These are phyloP conservation scores for Gynandropsis gynandra DNA, from an alignment of 345 rosid genomes.

Conservation along the genomic window DNA sequence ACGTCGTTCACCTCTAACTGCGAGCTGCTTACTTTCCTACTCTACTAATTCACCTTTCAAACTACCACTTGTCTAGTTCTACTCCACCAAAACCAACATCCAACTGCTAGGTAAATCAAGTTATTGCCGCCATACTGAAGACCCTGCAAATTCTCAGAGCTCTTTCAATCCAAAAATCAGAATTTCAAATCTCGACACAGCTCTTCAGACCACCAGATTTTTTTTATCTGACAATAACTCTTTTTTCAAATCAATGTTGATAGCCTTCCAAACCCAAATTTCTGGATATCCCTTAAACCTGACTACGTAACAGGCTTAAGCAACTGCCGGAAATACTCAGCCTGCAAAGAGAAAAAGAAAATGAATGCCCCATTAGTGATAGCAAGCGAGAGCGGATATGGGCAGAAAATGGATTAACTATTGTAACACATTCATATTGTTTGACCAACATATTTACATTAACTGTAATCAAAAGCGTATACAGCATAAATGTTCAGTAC, in stretches of 20 bases:
- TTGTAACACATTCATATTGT: too few relatives aligned
- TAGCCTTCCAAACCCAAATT: constrained; percentile 37
- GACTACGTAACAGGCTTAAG: constrained; percentile 97
- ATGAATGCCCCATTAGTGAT: background rate
- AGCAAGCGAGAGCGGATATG: constrained; percentile 7
- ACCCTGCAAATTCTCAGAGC: constrained; percentile 23
- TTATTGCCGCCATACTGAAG: constrained; percentile 30
- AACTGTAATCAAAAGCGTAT: too few relatives aligned
- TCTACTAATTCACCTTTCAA: constrained; percentile 24
- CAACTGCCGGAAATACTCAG: constrained; percentile 93
- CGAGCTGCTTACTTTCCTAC: constrained; percentile 24
- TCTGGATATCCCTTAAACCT: constrained; percentile 22
- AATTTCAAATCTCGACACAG: constrained; percentile 20
- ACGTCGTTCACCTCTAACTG: constrained; percentile 22
- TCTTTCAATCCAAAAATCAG: constrained; percentile 8
- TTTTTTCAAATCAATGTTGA: constrained; percentile 35
- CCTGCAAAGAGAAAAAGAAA: constrained; percentile 36
- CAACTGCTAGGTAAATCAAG: constrained; percentile 31
- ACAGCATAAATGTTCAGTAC: too few relatives aligned
- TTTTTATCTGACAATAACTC: constrained; percentile 26
- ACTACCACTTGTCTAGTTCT: constrained; percentile 24
- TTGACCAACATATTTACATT: too few relatives aligned
- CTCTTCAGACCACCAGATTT: constrained; percentile 26
- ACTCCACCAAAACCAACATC: constrained; percentile 23
- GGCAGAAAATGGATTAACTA: too few relatives aligned